Evolutionary conservation across 2,329 filamentous ascomycete genomes (phyloP), one percentile per base, ranked within the genome.

Genomic region (Remersonia thermophila): DNA sequence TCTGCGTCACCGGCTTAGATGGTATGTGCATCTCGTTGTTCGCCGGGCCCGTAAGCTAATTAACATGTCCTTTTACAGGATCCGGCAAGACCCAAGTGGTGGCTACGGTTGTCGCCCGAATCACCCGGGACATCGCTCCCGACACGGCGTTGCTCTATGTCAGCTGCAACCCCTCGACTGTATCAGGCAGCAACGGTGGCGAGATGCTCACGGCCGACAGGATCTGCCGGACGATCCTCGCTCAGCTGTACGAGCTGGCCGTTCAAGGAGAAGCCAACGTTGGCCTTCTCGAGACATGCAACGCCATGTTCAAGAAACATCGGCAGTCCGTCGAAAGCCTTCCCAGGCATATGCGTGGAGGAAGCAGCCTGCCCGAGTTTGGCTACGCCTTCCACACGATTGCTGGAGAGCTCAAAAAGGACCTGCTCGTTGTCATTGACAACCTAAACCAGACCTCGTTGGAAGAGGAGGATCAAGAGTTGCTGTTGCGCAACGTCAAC

Each of bases 151-250:
- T 45, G 11, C 18, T 48, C 23, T 48, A 45, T 15, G 35, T 48
- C 10, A 30, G 20, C 20, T 23, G 20, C 20, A 23, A 23, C 9
- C 5, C 20, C 20, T 5, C 20, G 20, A 23, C 20, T 5, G 20
- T 9, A 9, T 23, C 20, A 23, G 20, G 5, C 20, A 23, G 9
- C 20, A 23, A 23, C 9, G 20, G 5, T 9, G 20, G 20, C 9
- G 5, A 23, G 20, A 6, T 9, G 5, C 20, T 35, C 16, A 47
- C 39, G 7, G 36, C 44, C 3, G 42, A 47, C 32, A 41, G 30
- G 16, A 43, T 48, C 13, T 43, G 40, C 34, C 40, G 41, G n/a
- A 48, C 46, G 3, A 27, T 47, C 4, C 27, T 48, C 10, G 41
- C 32, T 4, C 38, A 44, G 12, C 37, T 48, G 3, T 46, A 47